Base-by-base conservation (phyloP, 371 early-diverging fungal genomes). In the Mucor indicus region DNA sequence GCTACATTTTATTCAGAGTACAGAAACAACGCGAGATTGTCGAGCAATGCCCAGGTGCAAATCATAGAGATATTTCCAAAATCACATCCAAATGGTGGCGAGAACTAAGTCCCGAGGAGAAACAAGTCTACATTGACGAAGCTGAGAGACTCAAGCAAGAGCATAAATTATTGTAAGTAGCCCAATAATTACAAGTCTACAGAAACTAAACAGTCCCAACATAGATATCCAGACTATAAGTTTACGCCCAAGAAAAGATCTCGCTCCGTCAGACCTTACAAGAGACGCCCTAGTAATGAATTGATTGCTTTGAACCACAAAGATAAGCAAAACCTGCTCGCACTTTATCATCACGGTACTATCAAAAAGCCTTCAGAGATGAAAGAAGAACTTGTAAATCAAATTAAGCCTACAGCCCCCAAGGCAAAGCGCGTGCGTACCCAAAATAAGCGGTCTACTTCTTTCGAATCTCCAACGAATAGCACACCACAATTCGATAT, bases 31-130 rank as follows among this genome's bases (percentile, higher is more conserved):
- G 69, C 3, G 81, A 83, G 48, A 80, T 86, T 11, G 67, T 83
- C 10, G 63, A 69, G 12, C 57, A 64, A 15, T 72, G 81, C 44
- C 79, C 79, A 1, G 80, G 82, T 9, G 79, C 77, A 2, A 85
- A 84, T 38, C 84, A 86, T 64, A 83, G 84, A 33, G 85, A 86
- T 39, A 78, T 87, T 13, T 85, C 84, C 21, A 76, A 79, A 27
- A 82, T 88, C 48, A 79, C 83, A 41, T 85, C 85, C 2, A 72
- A 83, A 41, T 80, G 81, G 85, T 89, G 89, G 89, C 77, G 72
- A 47, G 65, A 70, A 30, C 75, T 80, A 36, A 44, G 69, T 8
- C 74, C 76, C 3, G 54, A 62, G 4, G 72, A 83, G 20, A 85
- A 84, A 60, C 65, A 78, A 38, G 55, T 50, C 37, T 89, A 79